Conservation (phyloP, 2,329 filamentous ascomycete genomes). For the Sporothrix brunneoviolacea region DNA sequence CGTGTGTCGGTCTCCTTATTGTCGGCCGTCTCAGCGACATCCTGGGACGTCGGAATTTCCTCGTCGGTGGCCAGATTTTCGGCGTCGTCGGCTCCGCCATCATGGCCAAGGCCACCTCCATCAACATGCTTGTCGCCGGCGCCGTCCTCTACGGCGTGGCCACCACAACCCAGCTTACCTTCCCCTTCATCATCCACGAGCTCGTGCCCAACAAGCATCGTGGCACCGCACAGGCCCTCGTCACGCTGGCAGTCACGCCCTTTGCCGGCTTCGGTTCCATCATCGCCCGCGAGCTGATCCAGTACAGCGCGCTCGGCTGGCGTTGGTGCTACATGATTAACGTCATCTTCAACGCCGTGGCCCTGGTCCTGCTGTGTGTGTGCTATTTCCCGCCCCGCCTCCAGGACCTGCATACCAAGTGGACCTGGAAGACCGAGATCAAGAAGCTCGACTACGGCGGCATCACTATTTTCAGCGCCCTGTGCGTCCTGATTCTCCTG, state of each 20-base stretch:
- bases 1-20: conserved; percentile 26
- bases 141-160: conserved; percentile 31
- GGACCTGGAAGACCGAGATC: conserved; percentile 28
- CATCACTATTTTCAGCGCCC: conserved; percentile 38
- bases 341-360: conserved; percentile 30
- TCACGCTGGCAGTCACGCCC: conserved; percentile 26
- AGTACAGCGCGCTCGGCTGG: conserved; percentile 30
- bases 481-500: conserved; percentile 39
- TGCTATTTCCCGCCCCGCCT: conserved; percentile 37
- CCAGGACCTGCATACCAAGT: conserved; percentile 29
- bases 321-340: conserved; percentile 37
- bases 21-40: conserved; percentile 34
- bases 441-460: conserved; percentile 34
- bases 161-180: conserved; percentile 31
- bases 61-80: conserved; percentile 32
- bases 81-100: conserved; percentile 30
- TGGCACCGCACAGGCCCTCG: conserved; percentile 24
- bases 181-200: conserved; percentile 33
- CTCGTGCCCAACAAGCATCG: conserved; percentile 38
- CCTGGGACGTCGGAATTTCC: conserved; percentile 34
- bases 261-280: conserved; percentile 25
- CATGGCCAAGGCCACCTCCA: conserved; percentile 28
- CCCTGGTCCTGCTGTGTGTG: conserved; percentile 28
- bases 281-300: conserved; percentile 27
- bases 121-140: conserved; percentile 31